A percentile compares a stretch with the other conserved stretches of the same genome.
These are phyloP conservation scores for Mycena capillaripes DNA, from an alignment of 768 basidiomycete genomes.

Conservation along the genomic window DNA sequence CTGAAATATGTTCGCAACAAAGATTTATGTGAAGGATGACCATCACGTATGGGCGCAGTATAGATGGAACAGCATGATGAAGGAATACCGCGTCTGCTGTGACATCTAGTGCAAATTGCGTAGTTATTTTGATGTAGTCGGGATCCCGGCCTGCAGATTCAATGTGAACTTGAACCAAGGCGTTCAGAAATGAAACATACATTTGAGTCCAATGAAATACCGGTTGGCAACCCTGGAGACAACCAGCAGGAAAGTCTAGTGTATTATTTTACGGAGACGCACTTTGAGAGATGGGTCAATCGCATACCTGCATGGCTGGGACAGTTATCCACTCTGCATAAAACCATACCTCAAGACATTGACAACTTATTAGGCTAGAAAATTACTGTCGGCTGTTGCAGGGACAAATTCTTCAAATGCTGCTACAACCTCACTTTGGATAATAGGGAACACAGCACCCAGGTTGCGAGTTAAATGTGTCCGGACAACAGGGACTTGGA, in stretches of 20 bases:
- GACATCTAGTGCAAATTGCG: constrained; percentile 19
- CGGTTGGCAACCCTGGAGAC: constrained; percentile 28
- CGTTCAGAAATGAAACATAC: neutral
- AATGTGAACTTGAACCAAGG: neutral
- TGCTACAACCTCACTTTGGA: constrained; percentile 60
- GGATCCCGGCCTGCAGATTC: constrained; percentile 26
- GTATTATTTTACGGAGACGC: neutral
- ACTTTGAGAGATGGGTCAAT: neutral
- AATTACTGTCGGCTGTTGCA: constrained; percentile 41
- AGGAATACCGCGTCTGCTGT: constrained; percentile 1
- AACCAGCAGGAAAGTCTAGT: constrained; percentile 12
- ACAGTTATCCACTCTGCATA: constrained; percentile 27
- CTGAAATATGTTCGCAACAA: constrained; percentile 4
- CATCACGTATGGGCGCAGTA: constrained; percentile 23
- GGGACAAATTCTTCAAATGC: constrained; percentile 59
- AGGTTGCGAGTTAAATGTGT: constrained; percentile 55
- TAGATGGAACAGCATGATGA: constrained; percentile 2
- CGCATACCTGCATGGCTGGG: constrained; percentile 26
- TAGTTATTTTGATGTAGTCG: constrained; percentile 30
- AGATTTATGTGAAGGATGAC: too few species aligned
- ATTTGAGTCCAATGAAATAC: constrained; percentile 26
- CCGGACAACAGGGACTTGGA: constrained; percentile 49
- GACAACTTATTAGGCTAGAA: neutral
- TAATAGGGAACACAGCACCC: constrained; percentile 49
- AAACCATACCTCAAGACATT: neutral